Evolutionary conservation across 2,329 filamentous ascomycete species (phyloP).

Genomic region (Seiridium cupressi): DNA sequence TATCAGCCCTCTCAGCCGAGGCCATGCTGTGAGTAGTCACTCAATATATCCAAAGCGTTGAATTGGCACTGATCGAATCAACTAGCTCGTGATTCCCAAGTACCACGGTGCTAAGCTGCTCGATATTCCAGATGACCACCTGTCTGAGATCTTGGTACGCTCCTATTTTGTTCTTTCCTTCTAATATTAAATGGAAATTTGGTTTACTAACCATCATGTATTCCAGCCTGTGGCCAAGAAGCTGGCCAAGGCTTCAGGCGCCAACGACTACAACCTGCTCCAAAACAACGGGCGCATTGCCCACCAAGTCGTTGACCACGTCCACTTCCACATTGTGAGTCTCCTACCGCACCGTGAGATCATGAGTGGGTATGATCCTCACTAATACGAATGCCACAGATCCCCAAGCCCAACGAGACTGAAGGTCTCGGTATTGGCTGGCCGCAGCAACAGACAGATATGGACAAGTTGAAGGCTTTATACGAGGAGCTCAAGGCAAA

Average conservation of each 20-base stretch:
- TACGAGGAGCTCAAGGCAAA: constrained; percentile 84
- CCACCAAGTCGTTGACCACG: constrained; percentile 90
- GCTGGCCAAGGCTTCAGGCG: constrained; percentile 73
- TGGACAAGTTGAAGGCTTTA: constrained; percentile 78
- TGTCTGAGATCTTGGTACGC: constrained; percentile 68
- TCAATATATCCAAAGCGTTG: not conserved
- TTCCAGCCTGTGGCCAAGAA: constrained; percentile 77
- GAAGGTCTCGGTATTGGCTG: constrained; percentile 81
- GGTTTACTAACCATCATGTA: not conserved
- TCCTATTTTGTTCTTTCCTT: constrained; percentile 40
- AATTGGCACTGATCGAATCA: not conserved
- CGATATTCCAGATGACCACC: constrained; percentile 88
- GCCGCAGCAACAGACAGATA: constrained; percentile 74
- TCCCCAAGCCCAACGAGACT: constrained; percentile 83
- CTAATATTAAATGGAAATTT: not conserved
- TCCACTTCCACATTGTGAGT: constrained; percentile 89
- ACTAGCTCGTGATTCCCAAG: constrained; percentile 92
- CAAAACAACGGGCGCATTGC: constrained; percentile 94
- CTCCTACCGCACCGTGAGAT: not conserved
- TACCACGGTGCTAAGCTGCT: constrained; percentile 86
- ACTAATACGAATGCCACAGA: constrained; percentile 46
- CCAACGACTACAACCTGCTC: constrained; percentile 84
- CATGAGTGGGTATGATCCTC: constrained; percentile 4
- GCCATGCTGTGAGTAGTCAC: constrained; percentile 71
- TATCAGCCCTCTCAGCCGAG: constrained; percentile 83